Evolutionary conservation across 345 rosid genomes (phyloP).

Genomic region (Moricandia moricandioides): DNA sequence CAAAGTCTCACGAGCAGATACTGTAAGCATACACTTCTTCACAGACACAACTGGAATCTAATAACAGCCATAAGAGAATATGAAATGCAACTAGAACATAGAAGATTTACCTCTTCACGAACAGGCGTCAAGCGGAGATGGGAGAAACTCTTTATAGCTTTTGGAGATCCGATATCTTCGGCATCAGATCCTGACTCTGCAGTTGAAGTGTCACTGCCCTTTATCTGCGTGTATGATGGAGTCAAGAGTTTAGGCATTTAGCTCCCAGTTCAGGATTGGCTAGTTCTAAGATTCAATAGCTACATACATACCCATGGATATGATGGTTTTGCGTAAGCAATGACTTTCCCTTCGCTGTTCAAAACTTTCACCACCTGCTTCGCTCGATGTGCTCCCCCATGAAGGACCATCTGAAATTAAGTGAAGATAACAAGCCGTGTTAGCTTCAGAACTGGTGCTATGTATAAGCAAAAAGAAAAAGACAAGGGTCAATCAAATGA

Average conservation of each 20-base stretch:
- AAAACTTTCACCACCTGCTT: slow-evolving; percentile 91
- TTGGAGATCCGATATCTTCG: slow-evolving; percentile 91
- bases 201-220: slow-evolving; percentile 96
- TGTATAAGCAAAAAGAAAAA: background rate
- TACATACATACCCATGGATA: slow-evolving; percentile 68
- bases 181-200: slow-evolving; percentile 99
- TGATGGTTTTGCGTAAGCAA: slow-evolving; percentile 85
- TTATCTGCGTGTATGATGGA: slow-evolving; percentile 49
- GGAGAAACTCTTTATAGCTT: slow-evolving; percentile 79
- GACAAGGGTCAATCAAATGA: background rate
- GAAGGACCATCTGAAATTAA: slow-evolving; percentile 69
- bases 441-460: background rate
- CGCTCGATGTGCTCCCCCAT: slow-evolving; percentile 70
- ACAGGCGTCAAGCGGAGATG: slow-evolving; percentile 96
- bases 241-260: background rate
- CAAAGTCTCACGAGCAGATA: slow-evolving; percentile 17
- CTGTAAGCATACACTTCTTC: background rate
- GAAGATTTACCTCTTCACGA: slow-evolving; percentile 73
- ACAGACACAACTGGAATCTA: background rate
- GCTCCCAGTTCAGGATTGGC: background rate
- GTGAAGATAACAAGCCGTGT: slow-evolving; percentile 13
- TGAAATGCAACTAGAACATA: slow-evolving; percentile 3
- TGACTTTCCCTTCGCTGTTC: slow-evolving; percentile 81
- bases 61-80: background rate
- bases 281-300: background rate